Conservation (phyloP, 768 basidiomycete genomes). For the Agrocybe praecox region DNA sequence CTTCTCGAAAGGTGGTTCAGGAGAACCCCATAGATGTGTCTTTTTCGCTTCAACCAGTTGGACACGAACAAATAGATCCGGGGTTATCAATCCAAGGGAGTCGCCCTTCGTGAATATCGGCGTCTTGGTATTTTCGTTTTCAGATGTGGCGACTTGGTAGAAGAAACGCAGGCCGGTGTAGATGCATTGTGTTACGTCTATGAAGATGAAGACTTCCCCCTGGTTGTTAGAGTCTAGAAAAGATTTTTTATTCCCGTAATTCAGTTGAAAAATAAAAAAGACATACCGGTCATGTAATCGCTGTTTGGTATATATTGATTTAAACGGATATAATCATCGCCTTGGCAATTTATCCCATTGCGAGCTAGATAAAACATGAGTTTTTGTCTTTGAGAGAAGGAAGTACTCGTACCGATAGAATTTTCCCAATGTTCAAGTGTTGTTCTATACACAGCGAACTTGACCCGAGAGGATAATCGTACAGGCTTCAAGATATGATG, state of each 20-base stretch:
- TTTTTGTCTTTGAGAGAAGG: not conserved
- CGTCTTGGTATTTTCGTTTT: conserved; percentile 2
- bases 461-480: not conserved
- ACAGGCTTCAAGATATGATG: conserved; percentile 15
- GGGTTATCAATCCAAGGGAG: conserved; percentile 18
- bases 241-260: not conserved
- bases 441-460: conserved; percentile 16
- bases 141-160: conserved; percentile 10
- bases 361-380: conserved; percentile 12
- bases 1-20: not conserved
- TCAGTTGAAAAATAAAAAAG: not conserved
- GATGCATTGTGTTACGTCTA: conserved; percentile 15
- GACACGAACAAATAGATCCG: conserved; percentile 13
- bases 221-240: conserved; percentile 13
- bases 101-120: conserved; percentile 20
- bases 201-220: conserved; percentile 18
- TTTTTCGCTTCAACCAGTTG: conserved; percentile 11
- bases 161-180: conserved; percentile 20
- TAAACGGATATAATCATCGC: conserved; percentile 22
- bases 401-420: not conserved
- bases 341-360: conserved; percentile 19
- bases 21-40: conserved; percentile 16
- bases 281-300: conserved; percentile 16
- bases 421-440: conserved; percentile 15
- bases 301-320: conserved; percentile 12